Evolutionary conservation across 169 alveolate genomes (phyloP).

Genomic region (Haemoproteus tartakovskyi): DNA sequence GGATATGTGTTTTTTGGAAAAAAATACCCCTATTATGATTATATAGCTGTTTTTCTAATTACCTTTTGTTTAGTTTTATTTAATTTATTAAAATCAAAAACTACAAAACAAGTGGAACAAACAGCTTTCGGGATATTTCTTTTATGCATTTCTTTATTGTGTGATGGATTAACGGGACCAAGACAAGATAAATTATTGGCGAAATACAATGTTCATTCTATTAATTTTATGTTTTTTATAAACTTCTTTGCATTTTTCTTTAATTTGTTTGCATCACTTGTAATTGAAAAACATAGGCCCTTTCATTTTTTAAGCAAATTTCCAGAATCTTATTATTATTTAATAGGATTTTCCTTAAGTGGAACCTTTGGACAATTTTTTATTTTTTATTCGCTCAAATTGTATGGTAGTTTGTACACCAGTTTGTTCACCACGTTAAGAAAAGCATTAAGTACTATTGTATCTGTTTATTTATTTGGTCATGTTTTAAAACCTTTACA

Average conservation of each 20-base stretch:
- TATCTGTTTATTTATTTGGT: constrained; percentile 83
- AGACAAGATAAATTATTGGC: constrained; percentile 85
- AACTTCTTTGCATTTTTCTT: constrained; percentile 79
- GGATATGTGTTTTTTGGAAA: constrained; percentile 82
- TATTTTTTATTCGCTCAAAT: constrained; percentile 81
- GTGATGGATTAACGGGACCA: constrained; percentile 90
- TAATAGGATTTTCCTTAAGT: constrained; percentile 76
- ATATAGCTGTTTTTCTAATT: constrained; percentile 81
- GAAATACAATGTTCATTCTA: constrained; percentile 78
- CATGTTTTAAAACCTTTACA: constrained; percentile 80
- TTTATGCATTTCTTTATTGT: constrained; percentile 81
- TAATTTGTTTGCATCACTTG: constrained; percentile 68
- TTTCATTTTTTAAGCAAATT: constrained; percentile 63
- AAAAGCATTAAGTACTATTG: constrained; percentile 84
- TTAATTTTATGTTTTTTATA: constrained; percentile 80
- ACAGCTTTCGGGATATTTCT: constrained; percentile 81
- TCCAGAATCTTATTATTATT: constrained; percentile 67
- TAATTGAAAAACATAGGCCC: constrained; percentile 83
- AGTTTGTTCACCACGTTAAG: constrained; percentile 86
- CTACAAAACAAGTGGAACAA: constrained; percentile 66
- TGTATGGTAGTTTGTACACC: constrained; percentile 87
- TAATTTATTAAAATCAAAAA: constrained; percentile 74
- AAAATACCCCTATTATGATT: constrained; percentile 88
- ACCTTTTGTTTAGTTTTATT: constrained; percentile 82
- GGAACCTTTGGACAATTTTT: constrained; percentile 88